These are phyloP conservation scores for Obelidium mucronatum DNA, from an alignment of 192 early-diverging fungal species.

Conservation along the genomic window DNA sequence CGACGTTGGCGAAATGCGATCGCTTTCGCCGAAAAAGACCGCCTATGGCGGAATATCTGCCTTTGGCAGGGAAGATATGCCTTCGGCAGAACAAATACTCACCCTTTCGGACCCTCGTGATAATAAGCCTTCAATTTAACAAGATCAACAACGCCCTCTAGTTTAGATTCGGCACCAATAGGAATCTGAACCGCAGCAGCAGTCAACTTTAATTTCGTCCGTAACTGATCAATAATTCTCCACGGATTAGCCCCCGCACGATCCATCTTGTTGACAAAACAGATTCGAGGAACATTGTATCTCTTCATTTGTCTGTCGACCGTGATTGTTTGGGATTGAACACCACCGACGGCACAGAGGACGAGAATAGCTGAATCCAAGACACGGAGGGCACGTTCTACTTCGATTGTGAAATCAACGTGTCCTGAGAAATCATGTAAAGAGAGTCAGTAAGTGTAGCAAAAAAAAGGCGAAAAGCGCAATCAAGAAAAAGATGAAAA, in stretches of 20 bases:
- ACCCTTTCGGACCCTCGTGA: conserved; percentile 90
- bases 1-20: too few relatives aligned
- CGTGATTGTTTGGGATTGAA: conserved; percentile 92
- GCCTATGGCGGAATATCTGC: too few relatives aligned
- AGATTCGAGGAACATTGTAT: conserved; percentile 85
- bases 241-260: conserved; percentile 66
- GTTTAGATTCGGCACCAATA: conserved; percentile 85
- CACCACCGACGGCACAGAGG: conserved; percentile 95
- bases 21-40: too few relatives aligned
- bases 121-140: conserved; percentile 85
- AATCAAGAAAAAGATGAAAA: not conserved
- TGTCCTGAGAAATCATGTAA: conserved; percentile 65
- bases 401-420: conserved; percentile 96
- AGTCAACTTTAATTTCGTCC: conserved; percentile 51
- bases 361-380: conserved; percentile 95
- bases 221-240: conserved; percentile 73
- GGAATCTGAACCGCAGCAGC: conserved; percentile 62
- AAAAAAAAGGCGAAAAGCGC: not conserved
- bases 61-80: conserved; percentile 61
- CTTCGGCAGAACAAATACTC: conserved; percentile 41
- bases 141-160: conserved; percentile 92
- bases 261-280: conserved; percentile 98
- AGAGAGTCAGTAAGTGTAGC: not conserved
- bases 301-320: conserved; percentile 86
- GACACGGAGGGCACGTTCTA: conserved; percentile 92